A percentile compares a stretch with the other conserved stretches of the same genome.
Conservation (phyloP, 345 rosid species). For the Rhodamnia rubescens region DNA sequence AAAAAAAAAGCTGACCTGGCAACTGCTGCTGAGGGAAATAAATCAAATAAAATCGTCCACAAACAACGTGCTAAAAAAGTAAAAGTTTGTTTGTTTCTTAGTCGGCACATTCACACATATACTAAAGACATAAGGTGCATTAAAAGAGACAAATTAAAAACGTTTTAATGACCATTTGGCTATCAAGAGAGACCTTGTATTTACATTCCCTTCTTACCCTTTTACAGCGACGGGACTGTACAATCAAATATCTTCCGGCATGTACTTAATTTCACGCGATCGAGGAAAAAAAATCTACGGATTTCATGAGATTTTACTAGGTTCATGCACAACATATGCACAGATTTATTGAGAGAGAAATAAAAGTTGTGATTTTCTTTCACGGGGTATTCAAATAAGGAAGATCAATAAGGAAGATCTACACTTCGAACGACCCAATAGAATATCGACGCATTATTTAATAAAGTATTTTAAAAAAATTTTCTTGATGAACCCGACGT, state of each 20-base stretch:
- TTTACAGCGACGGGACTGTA: background rate
- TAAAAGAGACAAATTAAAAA: background rate
- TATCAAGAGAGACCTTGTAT: background rate
- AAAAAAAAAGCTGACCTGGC: background rate
- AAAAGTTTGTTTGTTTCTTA: background rate
- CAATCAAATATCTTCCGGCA: background rate
- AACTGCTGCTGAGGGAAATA: background rate
- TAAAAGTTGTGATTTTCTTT: background rate
- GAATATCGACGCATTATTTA: too few species aligned
- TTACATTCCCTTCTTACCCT: background rate
- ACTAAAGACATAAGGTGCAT: background rate
- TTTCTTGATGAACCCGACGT: background rate
- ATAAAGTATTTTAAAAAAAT: background rate
- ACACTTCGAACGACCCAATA: too few species aligned
- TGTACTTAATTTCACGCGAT: background rate
- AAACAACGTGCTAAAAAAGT: background rate
- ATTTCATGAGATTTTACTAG: fast-evolving
- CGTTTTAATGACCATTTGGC: background rate
- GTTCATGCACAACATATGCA: background rate
- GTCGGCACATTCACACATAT: background rate
- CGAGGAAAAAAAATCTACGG: background rate
- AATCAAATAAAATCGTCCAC: background rate
- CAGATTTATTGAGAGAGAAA: background rate
- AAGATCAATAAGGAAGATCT: background rate
- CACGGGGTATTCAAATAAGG: too few species aligned